Evolutionary conservation across 2,329 filamentous ascomycete genomes (phyloP).

Genomic region (Teratosphaeriaceae sp.): DNA sequence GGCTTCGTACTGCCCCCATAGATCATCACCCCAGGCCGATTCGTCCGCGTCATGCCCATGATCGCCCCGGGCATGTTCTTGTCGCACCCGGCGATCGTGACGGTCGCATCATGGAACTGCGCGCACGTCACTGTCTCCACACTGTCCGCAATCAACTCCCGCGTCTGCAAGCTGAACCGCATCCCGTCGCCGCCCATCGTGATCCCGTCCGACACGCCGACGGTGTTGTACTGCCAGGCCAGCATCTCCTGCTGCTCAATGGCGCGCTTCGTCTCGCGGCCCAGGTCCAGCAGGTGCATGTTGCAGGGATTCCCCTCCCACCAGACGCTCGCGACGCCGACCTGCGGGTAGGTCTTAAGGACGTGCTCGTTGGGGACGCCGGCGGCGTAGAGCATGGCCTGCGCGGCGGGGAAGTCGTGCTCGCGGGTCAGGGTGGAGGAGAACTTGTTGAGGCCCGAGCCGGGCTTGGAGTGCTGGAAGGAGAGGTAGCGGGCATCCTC

Average conservation of each 20-base stretch:
- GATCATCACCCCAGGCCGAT: slow-evolving; percentile 89
- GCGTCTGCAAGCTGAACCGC: slow-evolving; percentile 84
- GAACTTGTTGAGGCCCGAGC: slow-evolving; percentile 71
- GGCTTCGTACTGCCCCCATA: slow-evolving; percentile 89
- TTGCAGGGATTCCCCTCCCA: slow-evolving; percentile 92
- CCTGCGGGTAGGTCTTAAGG: slow-evolving; percentile 87
- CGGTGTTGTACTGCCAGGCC: slow-evolving; percentile 89
- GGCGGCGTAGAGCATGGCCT: slow-evolving; percentile 93
- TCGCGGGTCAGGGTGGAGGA: slow-evolving; percentile 73
- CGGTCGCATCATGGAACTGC: slow-evolving; percentile 88
- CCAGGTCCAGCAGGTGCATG: slow-evolving; percentile 69
- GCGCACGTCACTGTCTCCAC: slow-evolving; percentile 91
- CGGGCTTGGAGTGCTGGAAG: slow-evolving; percentile 49
- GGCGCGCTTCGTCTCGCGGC: slow-evolving; percentile 76
- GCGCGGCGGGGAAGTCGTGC: slow-evolving; percentile 87
- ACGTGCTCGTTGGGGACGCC: slow-evolving; percentile 75
- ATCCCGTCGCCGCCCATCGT: slow-evolving; percentile 96
- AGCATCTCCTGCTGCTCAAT: slow-evolving; percentile 80
- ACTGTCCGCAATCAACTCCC: slow-evolving; percentile 89
- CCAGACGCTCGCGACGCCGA: slow-evolving; percentile 88
- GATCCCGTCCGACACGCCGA: slow-evolving; percentile 81
- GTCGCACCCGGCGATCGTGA: slow-evolving; percentile 88
- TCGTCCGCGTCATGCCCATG: slow-evolving; percentile 86
- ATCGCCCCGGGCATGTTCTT: slow-evolving; percentile 91
- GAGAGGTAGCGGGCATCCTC: slow-evolving; percentile 49